Evolutionary conservation across 345 rosid species (phyloP).

Genomic region (Citrus sinensis): DVS_A1.0 CM039169.1:27001501-27002000

Average conservation of each 20-base stretch:
- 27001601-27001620: neutral
- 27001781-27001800: constrained; percentile 2
- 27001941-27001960: constrained; percentile 22
- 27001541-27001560: constrained; percentile 5
- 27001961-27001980: neutral
- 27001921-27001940: constrained; percentile 3
- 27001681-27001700: constrained; percentile 28
- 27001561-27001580: neutral
- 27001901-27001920: neutral
- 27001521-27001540: constrained; percentile 3
- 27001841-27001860: constrained; percentile 13
- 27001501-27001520: neutral
- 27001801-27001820: constrained; percentile 12
- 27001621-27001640: neutral
- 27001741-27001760: constrained; percentile 2
- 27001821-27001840: neutral
- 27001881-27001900: neutral
- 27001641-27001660: constrained; percentile 14
- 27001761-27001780: constrained; percentile 28
- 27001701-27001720: constrained; percentile 28
- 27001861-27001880: constrained; percentile 18
- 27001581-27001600: constrained; percentile 25
- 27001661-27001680: constrained; percentile 1
- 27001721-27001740: constrained; percentile 20
- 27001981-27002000: neutral